phyloP scores from a whole-genome alignment of 164 flowering plant species.

The Buxus sempervirens region DNA sequence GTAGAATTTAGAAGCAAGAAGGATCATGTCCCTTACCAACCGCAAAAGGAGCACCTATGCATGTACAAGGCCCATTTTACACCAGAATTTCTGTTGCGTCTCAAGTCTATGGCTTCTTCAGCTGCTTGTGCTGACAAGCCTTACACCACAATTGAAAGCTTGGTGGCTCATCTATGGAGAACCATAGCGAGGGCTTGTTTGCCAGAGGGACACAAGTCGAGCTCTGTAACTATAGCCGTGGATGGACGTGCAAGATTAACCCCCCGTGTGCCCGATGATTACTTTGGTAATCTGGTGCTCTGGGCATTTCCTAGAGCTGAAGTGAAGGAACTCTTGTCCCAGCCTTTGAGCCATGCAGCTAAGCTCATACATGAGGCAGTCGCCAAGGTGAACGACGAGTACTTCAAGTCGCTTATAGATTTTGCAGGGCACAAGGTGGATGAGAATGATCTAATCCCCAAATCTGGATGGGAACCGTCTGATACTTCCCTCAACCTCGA shows the following conservation, averaged over 20 bases:
- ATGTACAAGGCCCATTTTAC: slow-evolving; percentile 22
- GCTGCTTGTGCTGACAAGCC: slow-evolving; percentile 8
- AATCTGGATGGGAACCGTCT: neutral
- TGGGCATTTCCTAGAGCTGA: slow-evolving; percentile 14
- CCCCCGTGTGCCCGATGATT: slow-evolving; percentile 24
- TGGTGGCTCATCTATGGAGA: slow-evolving; percentile 37
- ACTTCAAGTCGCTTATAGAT: slow-evolving; percentile 20
- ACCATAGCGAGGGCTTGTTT: slow-evolving; percentile 25
- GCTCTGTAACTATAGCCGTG: slow-evolving; percentile 24
- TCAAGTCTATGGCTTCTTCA: slow-evolving; percentile 21
- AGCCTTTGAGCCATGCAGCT: slow-evolving; percentile 3
- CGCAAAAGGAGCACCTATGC: slow-evolving; percentile 9
- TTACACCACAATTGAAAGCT: slow-evolving; percentile 30
- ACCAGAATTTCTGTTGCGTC: slow-evolving; percentile 14
- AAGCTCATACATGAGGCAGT: slow-evolving; percentile 16
- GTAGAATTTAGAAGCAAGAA: slow-evolving; percentile 20
- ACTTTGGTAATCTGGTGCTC: slow-evolving; percentile 18
- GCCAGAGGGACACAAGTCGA: slow-evolving; percentile 17
- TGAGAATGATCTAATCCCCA: neutral
- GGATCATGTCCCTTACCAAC: neutral
- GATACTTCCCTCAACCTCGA: slow-evolving; percentile 10
- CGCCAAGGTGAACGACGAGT: slow-evolving; percentile 4
- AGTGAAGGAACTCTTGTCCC: slow-evolving; percentile 10
- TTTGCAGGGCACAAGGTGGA: slow-evolving; percentile 7
- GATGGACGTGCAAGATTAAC: slow-evolving; percentile 27